Conservation (phyloP, 768 basidiomycete genomes). For the Lactarius sp. region DNA sequence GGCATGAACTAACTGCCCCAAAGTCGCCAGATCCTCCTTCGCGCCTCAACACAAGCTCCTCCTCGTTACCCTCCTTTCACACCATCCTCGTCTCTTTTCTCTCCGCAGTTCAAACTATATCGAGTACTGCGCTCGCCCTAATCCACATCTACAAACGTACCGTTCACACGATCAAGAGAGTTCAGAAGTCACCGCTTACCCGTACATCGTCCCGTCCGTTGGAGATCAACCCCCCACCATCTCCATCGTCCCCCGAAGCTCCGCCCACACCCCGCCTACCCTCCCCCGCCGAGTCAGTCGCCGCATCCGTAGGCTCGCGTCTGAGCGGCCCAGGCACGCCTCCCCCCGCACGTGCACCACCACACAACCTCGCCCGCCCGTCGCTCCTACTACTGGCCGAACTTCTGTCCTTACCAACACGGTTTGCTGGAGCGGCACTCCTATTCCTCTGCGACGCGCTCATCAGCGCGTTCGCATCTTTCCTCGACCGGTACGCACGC, state of each 20-base stretch:
- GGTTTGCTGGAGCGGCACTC: constrained; percentile 45
- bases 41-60: constrained; percentile 29
- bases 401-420: constrained; percentile 44
- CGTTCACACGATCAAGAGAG: constrained; percentile 57
- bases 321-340: not conserved
- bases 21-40: constrained; percentile 30
- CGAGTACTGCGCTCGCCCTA: constrained; percentile 61
- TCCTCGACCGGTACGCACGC: constrained; percentile 52
- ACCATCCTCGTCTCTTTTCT: constrained; percentile 63
- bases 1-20: not conserved
- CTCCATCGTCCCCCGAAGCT: constrained; percentile 1
- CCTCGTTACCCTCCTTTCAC: constrained; percentile 38
- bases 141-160: constrained; percentile 65
- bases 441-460: constrained; percentile 45
- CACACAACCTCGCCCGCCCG: constrained; percentile 38
- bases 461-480: constrained; percentile 44
- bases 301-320: constrained; percentile 1
- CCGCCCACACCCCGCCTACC: not conserved
- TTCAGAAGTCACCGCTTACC: constrained; percentile 37
- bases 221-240: not conserved
- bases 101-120: constrained; percentile 67
- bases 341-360: not conserved
- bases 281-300: constrained; percentile 12
- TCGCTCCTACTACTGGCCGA: constrained; percentile 45
- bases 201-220: not conserved